Base-by-base conservation (phyloP, 2,329 filamentous ascomycete species). In the Fusarium brachygibbosum region DNA sequence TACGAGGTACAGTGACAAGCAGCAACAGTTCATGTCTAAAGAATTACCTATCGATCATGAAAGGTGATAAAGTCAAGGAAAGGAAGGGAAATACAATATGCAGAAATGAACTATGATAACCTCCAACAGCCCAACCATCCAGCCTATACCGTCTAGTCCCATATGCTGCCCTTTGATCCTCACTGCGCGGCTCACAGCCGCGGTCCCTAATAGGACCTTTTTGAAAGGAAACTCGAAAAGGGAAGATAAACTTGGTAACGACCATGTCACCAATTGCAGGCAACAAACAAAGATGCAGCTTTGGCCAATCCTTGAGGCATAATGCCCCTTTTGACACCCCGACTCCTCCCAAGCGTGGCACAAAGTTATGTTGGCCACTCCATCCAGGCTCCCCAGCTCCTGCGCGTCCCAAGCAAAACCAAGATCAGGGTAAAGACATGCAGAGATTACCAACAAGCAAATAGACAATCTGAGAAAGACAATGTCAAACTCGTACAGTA, bases 371-470 rank as follows among this genome's bases (percentile, higher is more conserved):
- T 68, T 61, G 37, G 49, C 66, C 68, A 63, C 74, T 72, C 72
- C 70, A 34, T 69, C 74, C 70, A 58, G 48, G 72, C 72, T 72
- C 74, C 74, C 68, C 70, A 70, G 68, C 71, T 72, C 73, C 74
- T 60, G 55, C 58, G 68, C 68, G 61, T 75, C 69, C 70, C 61
- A 73, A 72, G 66, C 54, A 51, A 66, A 66, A 65, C 51, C 57
- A 71, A 55, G 42, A 53, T 66, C 48, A 71, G 64, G 46, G 21
- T 46, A 55, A 65, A 63, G 35, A 67, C 60, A 58, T 69, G 63
- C 51, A 67, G 58, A 63, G 52, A 69, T 54, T 61, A 58, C 48
- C 50, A 54, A 69, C 4, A 25, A 45, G 54, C 50, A 58, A 56
- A 40, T 31, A 64, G 67, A 52, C 54, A 55, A 60, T 54, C 50